Conservation (phyloP, 2,329 filamentous ascomycete genomes). For the Pseudocercospora fijiensis region DNA sequence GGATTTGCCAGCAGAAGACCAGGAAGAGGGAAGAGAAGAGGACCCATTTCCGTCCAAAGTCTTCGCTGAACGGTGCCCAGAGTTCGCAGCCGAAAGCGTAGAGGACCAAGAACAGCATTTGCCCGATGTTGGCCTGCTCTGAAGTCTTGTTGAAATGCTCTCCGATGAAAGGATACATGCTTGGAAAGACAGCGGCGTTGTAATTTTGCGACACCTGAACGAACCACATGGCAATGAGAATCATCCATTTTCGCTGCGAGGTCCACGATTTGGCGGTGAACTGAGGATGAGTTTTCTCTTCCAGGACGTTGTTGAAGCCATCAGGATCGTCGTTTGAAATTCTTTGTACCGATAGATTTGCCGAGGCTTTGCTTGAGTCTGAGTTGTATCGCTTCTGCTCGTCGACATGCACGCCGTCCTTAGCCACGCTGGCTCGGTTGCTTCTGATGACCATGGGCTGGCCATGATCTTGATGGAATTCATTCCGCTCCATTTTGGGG, state of each 20-base stretch:
- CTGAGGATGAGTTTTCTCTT: neutral
- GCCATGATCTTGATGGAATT: neutral
- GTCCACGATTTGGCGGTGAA: conserved; percentile 34
- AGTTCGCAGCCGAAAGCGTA: conserved; percentile 87
- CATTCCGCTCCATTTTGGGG: neutral
- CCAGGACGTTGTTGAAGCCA: neutral
- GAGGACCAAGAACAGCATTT: conserved; percentile 73
- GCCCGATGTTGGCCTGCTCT: conserved; percentile 69
- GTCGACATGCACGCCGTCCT: neutral
- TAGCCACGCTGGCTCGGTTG: neutral
- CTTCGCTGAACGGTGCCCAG: conserved; percentile 86
- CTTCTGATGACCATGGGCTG: neutral
- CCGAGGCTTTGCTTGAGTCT: neutral
- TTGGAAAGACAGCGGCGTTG: conserved; percentile 55
- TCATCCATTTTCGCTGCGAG: conserved; percentile 54
- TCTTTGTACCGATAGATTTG: neutral
- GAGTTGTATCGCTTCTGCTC: neutral
- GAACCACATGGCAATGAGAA: conserved; percentile 53
- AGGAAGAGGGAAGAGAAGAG: conserved; percentile 71
- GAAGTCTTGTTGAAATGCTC: conserved; percentile 66
- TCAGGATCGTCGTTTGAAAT: neutral
- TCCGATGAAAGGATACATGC: conserved; percentile 58
- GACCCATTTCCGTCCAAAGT: conserved; percentile 73
- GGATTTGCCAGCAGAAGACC: conserved; percentile 75
- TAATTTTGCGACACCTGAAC: conserved; percentile 59